Evolutionary conservation across 1,284 basidiomycete genomes (phyloP).

Genomic region (Naganishia sp.): DNA sequence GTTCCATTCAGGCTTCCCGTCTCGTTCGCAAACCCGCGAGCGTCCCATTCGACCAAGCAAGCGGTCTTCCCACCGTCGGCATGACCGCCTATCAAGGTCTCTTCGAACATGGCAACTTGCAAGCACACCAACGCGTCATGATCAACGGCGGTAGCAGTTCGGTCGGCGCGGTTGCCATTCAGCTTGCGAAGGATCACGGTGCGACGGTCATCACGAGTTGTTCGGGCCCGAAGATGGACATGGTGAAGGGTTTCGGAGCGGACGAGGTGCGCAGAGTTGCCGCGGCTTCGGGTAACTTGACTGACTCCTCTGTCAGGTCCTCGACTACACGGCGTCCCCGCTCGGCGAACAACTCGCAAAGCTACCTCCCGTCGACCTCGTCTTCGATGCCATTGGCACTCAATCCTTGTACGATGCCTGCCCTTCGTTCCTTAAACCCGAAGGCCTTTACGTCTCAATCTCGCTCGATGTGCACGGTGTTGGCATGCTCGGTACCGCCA

Average conservation of each 20-base stretch:
- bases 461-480: conserved; percentile 18
- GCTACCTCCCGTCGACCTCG: conserved; percentile 31
- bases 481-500: background rate
- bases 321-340: conserved; percentile 34
- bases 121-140: conserved; percentile 32
- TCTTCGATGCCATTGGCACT: conserved; percentile 35
- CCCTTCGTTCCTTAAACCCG: conserved; percentile 27
- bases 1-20: background rate
- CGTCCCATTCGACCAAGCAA: conserved; percentile 32
- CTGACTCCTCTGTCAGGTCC: conserved; percentile 3
- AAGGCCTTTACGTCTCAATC: conserved; percentile 30
- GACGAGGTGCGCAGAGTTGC: conserved; percentile 18
- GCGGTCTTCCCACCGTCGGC: conserved; percentile 34
- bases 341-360: conserved; percentile 31
- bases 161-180: conserved; percentile 36
- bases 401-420: conserved; percentile 24
- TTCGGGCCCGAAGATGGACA: conserved; percentile 23
- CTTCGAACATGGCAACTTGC: conserved; percentile 18
- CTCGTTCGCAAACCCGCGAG: conserved; percentile 27
- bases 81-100: conserved; percentile 34
- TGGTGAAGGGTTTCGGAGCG: conserved; percentile 31
- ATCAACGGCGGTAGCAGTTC: conserved; percentile 35
- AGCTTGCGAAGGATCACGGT: conserved; percentile 34
- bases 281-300: background rate
- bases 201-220: conserved; percentile 35